These are phyloP conservation scores for Hypoxylon sp. DNA, from an alignment of 2,329 filamentous ascomycete genomes.

Conservation along the genomic window DNA sequence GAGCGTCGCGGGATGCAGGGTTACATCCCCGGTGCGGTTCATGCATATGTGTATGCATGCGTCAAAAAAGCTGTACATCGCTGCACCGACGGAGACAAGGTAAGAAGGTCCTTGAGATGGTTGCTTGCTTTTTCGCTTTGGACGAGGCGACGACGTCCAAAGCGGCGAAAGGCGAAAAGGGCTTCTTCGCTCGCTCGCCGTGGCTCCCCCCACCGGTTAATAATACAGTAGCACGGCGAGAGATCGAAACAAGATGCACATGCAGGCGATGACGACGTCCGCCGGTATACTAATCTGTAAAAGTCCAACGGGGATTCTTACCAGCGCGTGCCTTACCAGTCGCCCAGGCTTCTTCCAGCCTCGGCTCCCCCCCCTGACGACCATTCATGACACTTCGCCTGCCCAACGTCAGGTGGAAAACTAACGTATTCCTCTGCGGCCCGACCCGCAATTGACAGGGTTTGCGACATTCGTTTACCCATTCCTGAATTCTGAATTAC, in stretches of 20 bases:
- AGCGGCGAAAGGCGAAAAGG: too few species aligned
- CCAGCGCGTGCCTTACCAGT: not conserved
- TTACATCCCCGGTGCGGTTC: constrained; percentile 36
- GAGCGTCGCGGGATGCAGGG: constrained; percentile 34
- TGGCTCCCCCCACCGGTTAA: constrained; percentile 33
- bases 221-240: constrained; percentile 10
- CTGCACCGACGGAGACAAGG: constrained; percentile 24
- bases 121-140: constrained; percentile 17
- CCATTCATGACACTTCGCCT: constrained; percentile 4
- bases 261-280: constrained; percentile 32
- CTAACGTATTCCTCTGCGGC: not conserved
- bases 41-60: constrained; percentile 38
- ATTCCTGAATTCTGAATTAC: not conserved
- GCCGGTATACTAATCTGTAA: constrained; percentile 9
- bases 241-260: constrained; percentile 25
- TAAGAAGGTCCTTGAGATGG: constrained; percentile 28
- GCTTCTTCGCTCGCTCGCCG: constrained; percentile 10
- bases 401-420: not conserved
- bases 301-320: constrained; percentile 7
- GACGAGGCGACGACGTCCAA: constrained; percentile 16
- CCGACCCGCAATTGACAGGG: not conserved
- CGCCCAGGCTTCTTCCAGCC: constrained; percentile 4
- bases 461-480: not conserved
- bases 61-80: constrained; percentile 34
- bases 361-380: constrained; percentile 20